phyloP scores from a whole-genome alignment of 768 basidiomycete species.

The Leccinellum albellum region DNA sequence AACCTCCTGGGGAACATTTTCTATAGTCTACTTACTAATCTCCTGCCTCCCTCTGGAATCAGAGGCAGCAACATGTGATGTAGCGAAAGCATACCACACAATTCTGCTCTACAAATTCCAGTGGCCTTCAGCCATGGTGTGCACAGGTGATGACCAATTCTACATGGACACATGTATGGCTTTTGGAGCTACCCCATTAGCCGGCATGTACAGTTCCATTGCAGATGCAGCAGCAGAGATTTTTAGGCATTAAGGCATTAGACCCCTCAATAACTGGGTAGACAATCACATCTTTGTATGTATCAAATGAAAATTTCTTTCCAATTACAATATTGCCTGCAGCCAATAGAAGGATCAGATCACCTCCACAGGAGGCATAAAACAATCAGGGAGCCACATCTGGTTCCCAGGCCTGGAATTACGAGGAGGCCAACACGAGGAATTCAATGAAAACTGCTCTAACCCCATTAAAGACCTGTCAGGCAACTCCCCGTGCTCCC shows the following conservation, averaged over 20 bases:
- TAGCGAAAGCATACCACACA: neutral
- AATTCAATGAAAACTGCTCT: neutral
- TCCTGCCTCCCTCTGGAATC: neutral
- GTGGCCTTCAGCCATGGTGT: neutral
- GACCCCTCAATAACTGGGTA: neutral
- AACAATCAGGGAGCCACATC: too few relatives aligned
- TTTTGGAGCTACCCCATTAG: neutral
- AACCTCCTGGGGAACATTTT: neutral
- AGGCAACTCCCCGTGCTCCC: fast-evolving
- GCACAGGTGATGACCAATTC: neutral
- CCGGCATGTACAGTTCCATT: neutral
- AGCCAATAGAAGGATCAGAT: too few relatives aligned
- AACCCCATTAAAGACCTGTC: neutral
- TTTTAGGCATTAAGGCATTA: neutral
- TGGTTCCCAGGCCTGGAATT: too few relatives aligned
- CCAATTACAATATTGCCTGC: too few relatives aligned
- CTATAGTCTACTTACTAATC: neutral
- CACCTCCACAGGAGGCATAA: too few relatives aligned
- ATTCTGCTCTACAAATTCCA: neutral
- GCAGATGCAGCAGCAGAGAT: neutral
- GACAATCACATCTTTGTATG: neutral
- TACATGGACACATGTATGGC: neutral
- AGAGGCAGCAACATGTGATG: neutral
- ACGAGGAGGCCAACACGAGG: neutral
- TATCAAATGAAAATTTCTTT: neutral